phyloP scores from a whole-genome alignment of 768 basidiomycete genomes.

The Pholiota microspora region DNA sequence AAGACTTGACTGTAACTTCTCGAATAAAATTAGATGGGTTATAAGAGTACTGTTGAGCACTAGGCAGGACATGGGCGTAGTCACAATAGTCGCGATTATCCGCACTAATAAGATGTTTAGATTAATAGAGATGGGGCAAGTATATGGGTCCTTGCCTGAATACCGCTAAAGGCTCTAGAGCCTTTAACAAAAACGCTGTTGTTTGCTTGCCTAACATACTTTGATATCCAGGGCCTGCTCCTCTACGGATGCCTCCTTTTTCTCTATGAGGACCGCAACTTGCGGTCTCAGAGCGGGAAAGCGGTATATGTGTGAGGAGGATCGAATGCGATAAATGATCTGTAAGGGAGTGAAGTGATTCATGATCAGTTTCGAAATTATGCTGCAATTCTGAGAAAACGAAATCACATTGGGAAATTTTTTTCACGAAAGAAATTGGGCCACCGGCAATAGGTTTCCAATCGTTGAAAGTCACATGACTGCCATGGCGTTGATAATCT shows the following conservation, averaged over 20 bases:
- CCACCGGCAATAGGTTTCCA: conserved; percentile 57
- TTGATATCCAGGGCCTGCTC: conserved; percentile 81
- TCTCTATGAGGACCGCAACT: conserved; percentile 80
- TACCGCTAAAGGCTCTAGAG: conserved; percentile 61
- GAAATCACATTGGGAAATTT: conserved; percentile 36
- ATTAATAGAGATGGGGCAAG: neutral
- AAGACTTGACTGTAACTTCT: conserved; percentile 88
- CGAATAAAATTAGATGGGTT: conserved; percentile 37
- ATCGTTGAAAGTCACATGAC: conserved; percentile 44
- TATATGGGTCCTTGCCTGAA: conserved; percentile 56
- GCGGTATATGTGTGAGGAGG: conserved; percentile 83
- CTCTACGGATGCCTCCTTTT: conserved; percentile 64
- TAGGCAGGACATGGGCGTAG: conserved; percentile 44
- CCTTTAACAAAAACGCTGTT: conserved; percentile 66
- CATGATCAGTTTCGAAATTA: too few relatives aligned
- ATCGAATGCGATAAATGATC: conserved; percentile 48
- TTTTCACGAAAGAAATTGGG: conserved; percentile 58
- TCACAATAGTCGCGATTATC: conserved; percentile 95
- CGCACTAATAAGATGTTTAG: conserved; percentile 44
- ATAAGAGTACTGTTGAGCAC: conserved; percentile 25
- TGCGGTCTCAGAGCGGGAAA: conserved; percentile 71
- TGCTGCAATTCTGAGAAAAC: too few relatives aligned
- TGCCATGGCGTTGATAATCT: conserved; percentile 64
- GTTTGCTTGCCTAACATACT: conserved; percentile 81
- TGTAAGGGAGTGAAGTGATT: too few relatives aligned